Conservation (phyloP, 78 protist genomes). For the Reticulomyxa filosa region DNA sequence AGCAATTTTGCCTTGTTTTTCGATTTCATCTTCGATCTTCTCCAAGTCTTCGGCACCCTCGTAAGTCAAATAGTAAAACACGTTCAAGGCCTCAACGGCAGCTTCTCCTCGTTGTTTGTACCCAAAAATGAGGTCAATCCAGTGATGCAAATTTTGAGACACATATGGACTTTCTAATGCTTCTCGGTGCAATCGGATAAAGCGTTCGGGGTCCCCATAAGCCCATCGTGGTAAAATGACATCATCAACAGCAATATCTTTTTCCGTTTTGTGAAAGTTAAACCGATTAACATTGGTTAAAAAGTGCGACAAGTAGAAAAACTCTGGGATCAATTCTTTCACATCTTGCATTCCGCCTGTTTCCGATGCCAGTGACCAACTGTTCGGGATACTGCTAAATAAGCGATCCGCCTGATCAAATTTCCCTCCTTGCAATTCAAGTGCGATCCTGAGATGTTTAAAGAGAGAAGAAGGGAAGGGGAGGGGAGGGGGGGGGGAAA, state of each 20-base stretch:
- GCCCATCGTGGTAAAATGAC: slow-evolving; percentile 84
- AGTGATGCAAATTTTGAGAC: slow-evolving; percentile 47
- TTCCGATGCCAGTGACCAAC: slow-evolving; percentile 42
- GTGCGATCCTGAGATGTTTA: no score
- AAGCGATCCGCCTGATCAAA: slow-evolving; percentile 84
- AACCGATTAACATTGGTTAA: slow-evolving; percentile 8
- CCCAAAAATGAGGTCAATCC: slow-evolving; percentile 95
- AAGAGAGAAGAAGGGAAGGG: no score
- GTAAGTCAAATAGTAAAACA: slow-evolving; percentile 6
- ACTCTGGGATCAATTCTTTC: slow-evolving; percentile 56
- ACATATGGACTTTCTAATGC: slow-evolving; percentile 58
- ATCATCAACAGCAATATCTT: slow-evolving; percentile 14
- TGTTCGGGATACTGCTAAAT: slow-evolving; percentile 37
- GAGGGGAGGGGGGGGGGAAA: no score
- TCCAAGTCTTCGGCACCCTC: slow-evolving; percentile 2
- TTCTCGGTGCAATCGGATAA: slow-evolving; percentile 34
- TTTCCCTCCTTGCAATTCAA: slow-evolving; percentile 47
- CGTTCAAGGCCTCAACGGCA: no score
- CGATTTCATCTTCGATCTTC: not conserved
- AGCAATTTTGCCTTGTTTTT: no score
- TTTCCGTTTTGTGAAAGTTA: not conserved
- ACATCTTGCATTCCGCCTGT: slow-evolving; percentile 6
- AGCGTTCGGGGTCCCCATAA: no score
- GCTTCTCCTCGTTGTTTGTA: slow-evolving; percentile 81
- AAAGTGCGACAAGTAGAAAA: slow-evolving; percentile 37